Evolutionary conservation across 2,329 filamentous ascomycete genomes (phyloP).

Genomic region (Zelopaecilomyces penicillatus): DNA sequence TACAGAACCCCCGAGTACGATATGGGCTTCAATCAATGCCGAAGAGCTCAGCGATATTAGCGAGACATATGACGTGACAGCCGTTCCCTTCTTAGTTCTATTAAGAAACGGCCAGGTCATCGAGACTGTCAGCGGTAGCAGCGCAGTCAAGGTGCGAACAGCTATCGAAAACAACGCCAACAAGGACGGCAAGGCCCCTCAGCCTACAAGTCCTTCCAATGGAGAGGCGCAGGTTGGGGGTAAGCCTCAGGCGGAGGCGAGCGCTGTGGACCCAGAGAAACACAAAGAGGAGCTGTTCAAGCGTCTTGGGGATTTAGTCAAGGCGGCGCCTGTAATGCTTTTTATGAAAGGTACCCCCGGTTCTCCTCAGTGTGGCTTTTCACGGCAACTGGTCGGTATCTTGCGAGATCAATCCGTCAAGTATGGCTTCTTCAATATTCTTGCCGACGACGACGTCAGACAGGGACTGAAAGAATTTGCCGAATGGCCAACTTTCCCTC

Average conservation of each 20-base stretch:
- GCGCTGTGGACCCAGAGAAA: conserved; percentile 41
- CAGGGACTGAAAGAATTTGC: conserved; percentile 94
- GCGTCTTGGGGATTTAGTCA: conserved; percentile 75
- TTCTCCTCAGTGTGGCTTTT: conserved; percentile 85
- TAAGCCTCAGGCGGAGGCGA: conserved; percentile 34
- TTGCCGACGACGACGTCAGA: conserved; percentile 93
- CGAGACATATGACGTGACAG: conserved; percentile 87
- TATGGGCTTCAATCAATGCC: conserved; percentile 86
- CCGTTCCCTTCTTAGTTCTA: conserved; percentile 86
- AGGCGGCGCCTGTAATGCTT: conserved; percentile 93
- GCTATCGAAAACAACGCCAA: conserved; percentile 78
- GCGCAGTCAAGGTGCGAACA: conserved; percentile 73
- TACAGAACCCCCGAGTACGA: conserved; percentile 55
- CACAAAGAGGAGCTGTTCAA: conserved; percentile 79
- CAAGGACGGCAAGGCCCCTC: conserved; percentile 26
- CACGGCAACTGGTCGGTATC: conserved; percentile 76
- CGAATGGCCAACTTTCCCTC: conserved; percentile 98
- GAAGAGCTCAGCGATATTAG: conserved; percentile 89
- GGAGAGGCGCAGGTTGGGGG: conserved; percentile 29
- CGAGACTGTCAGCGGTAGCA: conserved; percentile 83
- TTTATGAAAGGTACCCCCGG: conserved; percentile 98
- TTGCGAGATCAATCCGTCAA: conserved; percentile 84
- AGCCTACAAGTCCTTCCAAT: conserved; percentile 26
- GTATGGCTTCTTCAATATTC: conserved; percentile 98
- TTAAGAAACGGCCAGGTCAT: conserved; percentile 66